Evolutionary conservation across 352 stramenopile species (phyloP).

Genomic region (Achlya hypogyna): DNA sequence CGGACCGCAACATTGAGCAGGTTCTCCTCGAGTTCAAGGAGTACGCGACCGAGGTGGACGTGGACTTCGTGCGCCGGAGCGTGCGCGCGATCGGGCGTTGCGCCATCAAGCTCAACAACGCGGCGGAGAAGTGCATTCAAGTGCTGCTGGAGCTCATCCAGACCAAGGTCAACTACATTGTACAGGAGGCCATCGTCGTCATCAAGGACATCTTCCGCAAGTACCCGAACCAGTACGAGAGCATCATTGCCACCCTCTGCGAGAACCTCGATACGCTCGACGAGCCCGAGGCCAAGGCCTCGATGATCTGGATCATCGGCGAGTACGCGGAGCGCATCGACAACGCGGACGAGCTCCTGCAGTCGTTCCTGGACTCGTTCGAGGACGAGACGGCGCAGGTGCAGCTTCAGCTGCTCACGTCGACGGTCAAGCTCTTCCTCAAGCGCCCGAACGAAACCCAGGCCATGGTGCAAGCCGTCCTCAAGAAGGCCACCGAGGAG

Average conservation of each 20-base stretch:
- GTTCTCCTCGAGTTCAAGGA: constrained; percentile 98
- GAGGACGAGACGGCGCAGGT: constrained; percentile 95
- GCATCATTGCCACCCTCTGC: constrained; percentile 97
- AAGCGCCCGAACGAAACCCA: constrained; percentile 91
- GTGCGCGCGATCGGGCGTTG: constrained; percentile 96
- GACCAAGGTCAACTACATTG: constrained; percentile 99
- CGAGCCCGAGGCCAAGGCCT: constrained; percentile 97
- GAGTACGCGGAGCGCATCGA: constrained; percentile 99
- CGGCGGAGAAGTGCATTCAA: constrained; percentile 97
- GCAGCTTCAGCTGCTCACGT: constrained; percentile 97
- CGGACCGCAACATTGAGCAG: constrained; percentile 98
- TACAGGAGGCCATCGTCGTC: constrained; percentile 99
- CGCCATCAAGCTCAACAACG: constrained; percentile 96
- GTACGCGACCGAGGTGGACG: constrained; percentile 98
- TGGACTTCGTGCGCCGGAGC: constrained; percentile 97
- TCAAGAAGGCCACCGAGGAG: constrained; percentile 97
- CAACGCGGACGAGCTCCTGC: constrained; percentile 98
- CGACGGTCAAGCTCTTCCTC: constrained; percentile 99
- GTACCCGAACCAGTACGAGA: constrained; percentile 99
- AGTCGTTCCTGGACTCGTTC: constrained; percentile 98
- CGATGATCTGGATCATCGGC: constrained; percentile 99
- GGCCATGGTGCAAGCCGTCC: constrained; percentile 96
- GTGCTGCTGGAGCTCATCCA: constrained; percentile 98
- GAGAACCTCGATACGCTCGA: constrained; percentile 99
- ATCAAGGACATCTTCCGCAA: constrained; percentile 99